phyloP scores from a whole-genome alignment of 2,329 filamentous ascomycete genomes.

The Aspergillus quadricinctus region DNA sequence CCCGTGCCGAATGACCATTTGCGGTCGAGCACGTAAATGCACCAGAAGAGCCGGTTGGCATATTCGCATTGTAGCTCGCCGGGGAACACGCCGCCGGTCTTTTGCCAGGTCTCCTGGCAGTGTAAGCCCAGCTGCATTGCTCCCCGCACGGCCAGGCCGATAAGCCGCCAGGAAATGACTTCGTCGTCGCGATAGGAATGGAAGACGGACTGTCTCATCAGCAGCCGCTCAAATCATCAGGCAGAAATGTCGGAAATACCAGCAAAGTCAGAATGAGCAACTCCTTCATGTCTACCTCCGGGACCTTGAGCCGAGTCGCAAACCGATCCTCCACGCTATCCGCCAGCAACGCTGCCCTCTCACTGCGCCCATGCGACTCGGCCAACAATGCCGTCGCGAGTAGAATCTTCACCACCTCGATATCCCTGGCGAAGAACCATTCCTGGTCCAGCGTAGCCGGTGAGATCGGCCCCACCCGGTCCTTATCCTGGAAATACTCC shows the following conservation, averaged over 20 bases:
- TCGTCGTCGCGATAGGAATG: constrained; percentile 47
- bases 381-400: constrained; percentile 70
- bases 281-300: constrained; percentile 38
- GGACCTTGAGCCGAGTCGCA: constrained; percentile 28
- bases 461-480: background rate
- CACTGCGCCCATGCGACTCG: constrained; percentile 72
- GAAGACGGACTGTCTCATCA: constrained; percentile 27
- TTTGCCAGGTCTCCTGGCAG: constrained; percentile 40
- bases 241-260: constrained; percentile 10
- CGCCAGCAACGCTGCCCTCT: constrained; percentile 39
- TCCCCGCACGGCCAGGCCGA: constrained; percentile 45
- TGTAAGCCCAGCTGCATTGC: constrained; percentile 49
- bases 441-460: constrained; percentile 21
- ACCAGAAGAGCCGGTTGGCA: constrained; percentile 46
- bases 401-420: constrained; percentile 73
- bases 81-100: constrained; percentile 32
- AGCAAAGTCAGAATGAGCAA: constrained; percentile 29
- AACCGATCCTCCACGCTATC: constrained; percentile 35
- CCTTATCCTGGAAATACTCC: constrained; percentile 18
- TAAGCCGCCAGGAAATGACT: constrained; percentile 47
- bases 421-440: constrained; percentile 44
- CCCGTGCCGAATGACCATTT: constrained; percentile 52
- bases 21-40: constrained; percentile 49
- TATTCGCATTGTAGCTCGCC: constrained; percentile 34
- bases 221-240: background rate